A percentile compares a stretch with the other conserved stretches of the same genome.
phyloP scores from a whole-genome alignment of 2,329 filamentous ascomycete genomes.

The Bisporella sp. region DNA sequence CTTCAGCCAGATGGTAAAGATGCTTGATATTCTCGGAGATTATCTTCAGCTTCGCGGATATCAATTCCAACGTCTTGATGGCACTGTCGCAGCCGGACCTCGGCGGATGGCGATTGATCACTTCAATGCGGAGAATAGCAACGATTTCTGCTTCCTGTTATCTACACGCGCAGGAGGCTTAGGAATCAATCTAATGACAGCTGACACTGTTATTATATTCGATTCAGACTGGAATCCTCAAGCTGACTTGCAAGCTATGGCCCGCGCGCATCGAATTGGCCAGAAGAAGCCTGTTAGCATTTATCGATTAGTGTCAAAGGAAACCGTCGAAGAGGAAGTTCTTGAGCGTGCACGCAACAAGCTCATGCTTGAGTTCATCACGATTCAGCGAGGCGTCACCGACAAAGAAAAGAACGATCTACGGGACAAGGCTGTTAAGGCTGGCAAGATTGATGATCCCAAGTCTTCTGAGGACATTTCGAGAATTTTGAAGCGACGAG shows the following conservation, averaged over 20 bases:
- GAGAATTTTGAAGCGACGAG: conserved; percentile 90
- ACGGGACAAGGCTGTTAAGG: conserved; percentile 69
- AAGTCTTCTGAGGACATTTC: conserved; percentile 93
- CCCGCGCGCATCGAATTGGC: conserved; percentile 92
- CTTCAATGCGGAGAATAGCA: conserved; percentile 94
- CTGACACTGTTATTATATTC: conserved; percentile 95
- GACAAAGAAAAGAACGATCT: conserved; percentile 82
- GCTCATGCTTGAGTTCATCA: conserved; percentile 92
- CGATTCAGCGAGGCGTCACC: conserved; percentile 92
- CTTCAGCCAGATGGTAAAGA: conserved; percentile 99
- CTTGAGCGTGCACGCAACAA: conserved; percentile 95
- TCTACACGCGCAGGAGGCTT: conserved; percentile 93
- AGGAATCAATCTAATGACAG: conserved; percentile 99
- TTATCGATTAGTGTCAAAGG: conserved; percentile 93
- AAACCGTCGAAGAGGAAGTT: conserved; percentile 97
- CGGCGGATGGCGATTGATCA: conserved; percentile 94
- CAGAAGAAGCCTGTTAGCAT: conserved; percentile 95
- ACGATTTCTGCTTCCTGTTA: conserved; percentile 92
- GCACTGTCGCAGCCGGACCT: conserved; percentile 83
- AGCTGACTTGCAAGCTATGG: conserved; percentile 97
- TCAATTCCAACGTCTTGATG: conserved; percentile 89
- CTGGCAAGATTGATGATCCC: conserved; percentile 72
- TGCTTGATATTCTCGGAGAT: conserved; percentile 92
- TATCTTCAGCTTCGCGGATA: conserved; percentile 92
- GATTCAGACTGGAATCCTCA: conserved; percentile 99